Conservation (phyloP, 371 early-diverging fungal species). For the Mucor irregularis region DNA sequence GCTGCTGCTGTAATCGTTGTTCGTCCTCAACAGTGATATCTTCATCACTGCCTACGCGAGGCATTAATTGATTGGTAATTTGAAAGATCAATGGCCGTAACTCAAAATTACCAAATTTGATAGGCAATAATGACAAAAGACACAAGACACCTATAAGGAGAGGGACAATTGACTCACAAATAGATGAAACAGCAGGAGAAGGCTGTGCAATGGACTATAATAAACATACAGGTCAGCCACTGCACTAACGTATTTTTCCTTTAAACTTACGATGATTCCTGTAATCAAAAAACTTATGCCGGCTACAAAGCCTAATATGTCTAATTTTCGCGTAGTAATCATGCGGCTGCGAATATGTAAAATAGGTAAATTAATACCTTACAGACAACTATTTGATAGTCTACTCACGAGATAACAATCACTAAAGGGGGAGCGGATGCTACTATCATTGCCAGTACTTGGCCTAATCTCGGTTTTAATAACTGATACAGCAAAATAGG, state of each 20-base stretch:
- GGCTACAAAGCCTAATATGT: slow-evolving; percentile 25
- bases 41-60: slow-evolving; percentile 27
- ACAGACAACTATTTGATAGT: no score
- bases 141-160: slow-evolving; percentile 39
- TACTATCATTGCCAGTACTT: slow-evolving; percentile 26
- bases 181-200: slow-evolving; percentile 24
- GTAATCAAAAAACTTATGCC: slow-evolving; percentile 32
- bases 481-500: slow-evolving; percentile 25
- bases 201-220: slow-evolving; percentile 47
- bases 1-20: slow-evolving; percentile 8
- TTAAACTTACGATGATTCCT: slow-evolving; percentile 26
- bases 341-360: no score
- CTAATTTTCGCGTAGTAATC: slow-evolving; percentile 18
- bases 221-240: background rate
- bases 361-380: no score
- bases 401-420: slow-evolving; percentile 22
- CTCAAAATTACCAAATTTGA: slow-evolving; percentile 33
- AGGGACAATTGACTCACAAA: slow-evolving; percentile 40
- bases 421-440: slow-evolving; percentile 28
- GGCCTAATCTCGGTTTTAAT: slow-evolving; percentile 21
- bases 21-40: slow-evolving; percentile 22
- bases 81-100: slow-evolving; percentile 40
- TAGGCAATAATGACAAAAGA: slow-evolving; percentile 37
- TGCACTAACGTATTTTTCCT: background rate
- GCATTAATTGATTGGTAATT: slow-evolving; percentile 46